These are phyloP conservation scores for Cicer pinnatifidum DNA, from an alignment of 306 rosid genomes.

Conservation along the genomic window DNA sequence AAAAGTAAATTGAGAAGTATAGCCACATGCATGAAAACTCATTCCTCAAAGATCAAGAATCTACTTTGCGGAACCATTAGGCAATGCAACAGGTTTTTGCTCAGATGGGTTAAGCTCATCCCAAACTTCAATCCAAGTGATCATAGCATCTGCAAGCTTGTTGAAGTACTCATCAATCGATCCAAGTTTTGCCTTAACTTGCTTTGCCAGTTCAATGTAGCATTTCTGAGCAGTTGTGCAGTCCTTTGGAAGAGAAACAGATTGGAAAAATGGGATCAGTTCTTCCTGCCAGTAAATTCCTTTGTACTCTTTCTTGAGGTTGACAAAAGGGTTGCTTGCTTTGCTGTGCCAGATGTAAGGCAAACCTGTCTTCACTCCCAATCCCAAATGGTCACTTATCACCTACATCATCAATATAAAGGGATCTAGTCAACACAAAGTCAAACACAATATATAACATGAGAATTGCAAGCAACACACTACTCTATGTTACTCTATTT, in stretches of 20 bases:
- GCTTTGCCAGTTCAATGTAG: slow-evolving; percentile 80
- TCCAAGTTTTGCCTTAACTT: slow-evolving; percentile 77
- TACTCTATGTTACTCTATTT: too few species aligned
- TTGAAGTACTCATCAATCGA: slow-evolving; percentile 71
- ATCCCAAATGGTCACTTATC: slow-evolving; percentile 76
- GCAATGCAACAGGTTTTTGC: slow-evolving; percentile 46
- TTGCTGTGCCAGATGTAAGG: slow-evolving; percentile 95
- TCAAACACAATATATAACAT: not conserved
- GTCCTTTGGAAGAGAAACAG: slow-evolving; percentile 68
- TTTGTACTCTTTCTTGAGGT: slow-evolving; percentile 84
- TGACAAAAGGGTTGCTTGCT: slow-evolving; percentile 85
- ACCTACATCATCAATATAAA: slow-evolving; percentile 53
- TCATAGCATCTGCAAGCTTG: slow-evolving; percentile 83
- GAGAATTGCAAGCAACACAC: not conserved
- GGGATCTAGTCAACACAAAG: not conserved
- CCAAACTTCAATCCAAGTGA: slow-evolving; percentile 91
- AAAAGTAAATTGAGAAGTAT: slow-evolving; percentile 29
- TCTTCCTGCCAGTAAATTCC: slow-evolving; percentile 92
- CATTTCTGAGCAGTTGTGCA: slow-evolving; percentile 74
- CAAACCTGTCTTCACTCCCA: slow-evolving; percentile 85
- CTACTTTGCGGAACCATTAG: slow-evolving; percentile 50
- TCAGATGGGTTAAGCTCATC: slow-evolving; percentile 66
- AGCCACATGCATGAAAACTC: slow-evolving; percentile 45
- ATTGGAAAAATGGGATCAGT: slow-evolving; percentile 79
- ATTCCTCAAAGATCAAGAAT: slow-evolving; percentile 39